Percentiles rank a stretch among this genome's conserved stretches.
phyloP scores from a whole-genome alignment of 257 asterid genomes.

The Plantago ovata region DNA sequence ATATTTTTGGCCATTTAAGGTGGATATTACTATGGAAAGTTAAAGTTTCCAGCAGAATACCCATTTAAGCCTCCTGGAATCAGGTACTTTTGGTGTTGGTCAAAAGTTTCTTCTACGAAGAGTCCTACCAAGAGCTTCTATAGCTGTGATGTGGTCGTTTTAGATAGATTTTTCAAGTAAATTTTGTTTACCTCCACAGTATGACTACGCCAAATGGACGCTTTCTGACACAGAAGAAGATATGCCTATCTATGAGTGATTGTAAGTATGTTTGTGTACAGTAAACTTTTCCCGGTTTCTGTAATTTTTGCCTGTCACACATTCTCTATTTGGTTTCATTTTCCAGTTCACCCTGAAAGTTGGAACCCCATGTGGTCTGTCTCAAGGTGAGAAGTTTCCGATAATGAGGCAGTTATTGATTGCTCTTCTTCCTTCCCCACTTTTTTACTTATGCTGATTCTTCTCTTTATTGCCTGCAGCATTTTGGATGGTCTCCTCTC shows the following conservation, averaged over 20 bases:
- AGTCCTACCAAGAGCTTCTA: slow-evolving; percentile 1
- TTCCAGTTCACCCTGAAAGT: slow-evolving; percentile 60
- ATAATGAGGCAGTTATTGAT: neutral
- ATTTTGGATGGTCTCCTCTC: slow-evolving; percentile 95
- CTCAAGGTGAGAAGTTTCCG: slow-evolving; percentile 42
- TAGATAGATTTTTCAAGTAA: slow-evolving; percentile 3
- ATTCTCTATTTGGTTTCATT: slow-evolving; percentile 1
- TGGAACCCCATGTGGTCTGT: slow-evolving; percentile 79
- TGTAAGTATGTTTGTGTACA: slow-evolving; percentile 38
- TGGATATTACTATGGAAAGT: slow-evolving; percentile 94
- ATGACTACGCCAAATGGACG: slow-evolving; percentile 91
- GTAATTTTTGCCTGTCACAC: slow-evolving; percentile 13
- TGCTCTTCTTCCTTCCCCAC: slow-evolving; percentile 5
- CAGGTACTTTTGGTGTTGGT: slow-evolving; percentile 41
- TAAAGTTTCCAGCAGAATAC: slow-evolving; percentile 95
- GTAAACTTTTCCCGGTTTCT: slow-evolving; percentile 8
- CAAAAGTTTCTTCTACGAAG: slow-evolving; percentile 6
- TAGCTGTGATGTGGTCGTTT: slow-evolving; percentile 4
- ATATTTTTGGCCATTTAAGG: slow-evolving; percentile 39
- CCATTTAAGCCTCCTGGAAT: slow-evolving; percentile 95
- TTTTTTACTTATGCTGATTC: slow-evolving; percentile 29
- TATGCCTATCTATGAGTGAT: slow-evolving; percentile 95
- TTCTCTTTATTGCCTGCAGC: slow-evolving; percentile 49
- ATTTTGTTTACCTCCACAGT: slow-evolving; percentile 36
- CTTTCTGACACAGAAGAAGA: slow-evolving; percentile 83